Evolutionary conservation across 2,329 filamentous ascomycete genomes (phyloP).

Genomic region (Fusarium fracticaudum): DNA sequence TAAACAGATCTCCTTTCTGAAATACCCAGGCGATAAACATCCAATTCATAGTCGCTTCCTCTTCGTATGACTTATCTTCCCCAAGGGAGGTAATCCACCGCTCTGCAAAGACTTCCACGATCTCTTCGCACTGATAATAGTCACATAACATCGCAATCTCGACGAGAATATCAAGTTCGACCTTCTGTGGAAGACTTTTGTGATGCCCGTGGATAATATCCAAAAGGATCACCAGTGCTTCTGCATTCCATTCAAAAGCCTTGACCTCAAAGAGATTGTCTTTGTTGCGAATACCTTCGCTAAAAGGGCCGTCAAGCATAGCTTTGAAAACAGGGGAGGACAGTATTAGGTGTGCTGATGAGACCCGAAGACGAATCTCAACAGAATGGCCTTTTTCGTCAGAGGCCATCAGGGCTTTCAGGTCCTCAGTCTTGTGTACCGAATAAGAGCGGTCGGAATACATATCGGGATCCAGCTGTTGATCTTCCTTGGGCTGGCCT

Average conservation of each 20-base stretch:
- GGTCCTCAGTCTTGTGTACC: not conserved
- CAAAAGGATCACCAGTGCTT: not conserved
- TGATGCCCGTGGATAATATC: not conserved
- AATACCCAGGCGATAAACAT: not conserved
- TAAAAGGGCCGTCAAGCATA: not conserved
- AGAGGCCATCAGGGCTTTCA: not conserved
- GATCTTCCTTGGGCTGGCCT: not conserved
- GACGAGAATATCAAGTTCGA: not conserved
- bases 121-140: not conserved
- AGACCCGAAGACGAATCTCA: not conserved
- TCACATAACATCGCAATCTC: not conserved
- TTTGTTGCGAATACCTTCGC: not conserved
- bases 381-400: not conserved
- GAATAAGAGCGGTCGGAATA: not conserved
- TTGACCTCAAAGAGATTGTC: not conserved
- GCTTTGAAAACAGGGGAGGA: not conserved
- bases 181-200: not conserved
- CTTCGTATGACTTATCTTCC: not conserved
- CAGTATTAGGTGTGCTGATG: not conserved
- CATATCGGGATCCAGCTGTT: not conserved
- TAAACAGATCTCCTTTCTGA: not conserved
- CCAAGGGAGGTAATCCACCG: not conserved
- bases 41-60: not conserved
- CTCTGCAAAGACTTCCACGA: not conserved
- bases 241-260: not conserved